Conservation (phyloP, 257 asterid species). For the Leptodermis oblonga region DNA sequence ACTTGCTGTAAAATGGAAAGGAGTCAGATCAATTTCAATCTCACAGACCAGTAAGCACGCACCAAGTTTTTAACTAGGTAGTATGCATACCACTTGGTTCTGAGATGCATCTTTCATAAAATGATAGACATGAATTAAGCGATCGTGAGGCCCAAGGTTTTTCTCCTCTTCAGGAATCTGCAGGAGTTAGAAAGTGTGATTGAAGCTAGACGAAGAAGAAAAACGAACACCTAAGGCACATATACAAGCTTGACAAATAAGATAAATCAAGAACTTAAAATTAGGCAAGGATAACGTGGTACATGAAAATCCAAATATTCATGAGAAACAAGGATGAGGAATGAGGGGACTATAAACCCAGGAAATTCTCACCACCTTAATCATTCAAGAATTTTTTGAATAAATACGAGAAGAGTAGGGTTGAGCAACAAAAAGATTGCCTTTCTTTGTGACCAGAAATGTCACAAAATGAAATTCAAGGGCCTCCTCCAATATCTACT, state of each 20-base stretch:
- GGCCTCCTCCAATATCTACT: neutral
- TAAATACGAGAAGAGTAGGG: neutral
- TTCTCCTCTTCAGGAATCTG: conserved; percentile 77
- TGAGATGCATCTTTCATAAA: conserved; percentile 51
- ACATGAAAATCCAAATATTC: neutral
- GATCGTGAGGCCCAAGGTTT: conserved; percentile 49
- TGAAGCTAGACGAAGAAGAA: neutral
- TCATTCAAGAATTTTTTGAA: neutral
- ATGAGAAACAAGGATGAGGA: neutral
- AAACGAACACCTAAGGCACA: neutral
- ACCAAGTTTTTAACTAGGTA: neutral
- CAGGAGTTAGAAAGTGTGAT: conserved; percentile 5
- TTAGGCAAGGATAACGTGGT: neutral
- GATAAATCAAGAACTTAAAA: neutral
- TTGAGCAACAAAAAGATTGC: neutral
- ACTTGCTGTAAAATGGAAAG: conserved; percentile 32
- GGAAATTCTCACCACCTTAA: neutral
- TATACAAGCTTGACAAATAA: neutral
- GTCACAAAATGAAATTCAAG: neutral
- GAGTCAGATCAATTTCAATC: neutral
- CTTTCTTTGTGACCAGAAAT: neutral
- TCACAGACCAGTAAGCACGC: neutral
- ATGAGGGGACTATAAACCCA: too few relatives aligned
- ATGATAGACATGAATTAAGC: conserved; percentile 60
- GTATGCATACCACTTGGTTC: conserved; percentile 44